Conservation (phyloP, 2,329 filamentous ascomycete species). For the Botrytis fabae region DNA sequence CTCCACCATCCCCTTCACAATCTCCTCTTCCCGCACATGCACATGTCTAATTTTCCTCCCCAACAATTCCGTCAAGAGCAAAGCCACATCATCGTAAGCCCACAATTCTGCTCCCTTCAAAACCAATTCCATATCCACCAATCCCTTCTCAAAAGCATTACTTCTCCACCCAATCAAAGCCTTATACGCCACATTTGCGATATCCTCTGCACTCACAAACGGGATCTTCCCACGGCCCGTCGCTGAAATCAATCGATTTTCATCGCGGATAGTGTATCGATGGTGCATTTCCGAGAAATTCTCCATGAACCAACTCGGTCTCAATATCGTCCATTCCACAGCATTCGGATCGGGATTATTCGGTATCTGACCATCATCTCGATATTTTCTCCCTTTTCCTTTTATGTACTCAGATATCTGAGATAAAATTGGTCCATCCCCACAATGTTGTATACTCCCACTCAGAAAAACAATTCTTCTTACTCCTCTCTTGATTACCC, state of each 20-base stretch:
- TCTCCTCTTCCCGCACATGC: background rate
- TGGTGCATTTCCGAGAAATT: conserved; percentile 46
- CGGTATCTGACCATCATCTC: too few relatives aligned
- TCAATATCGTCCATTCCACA: conserved; percentile 47
- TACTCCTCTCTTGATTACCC: conserved; percentile 43
- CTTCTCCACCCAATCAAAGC: conserved; percentile 4
- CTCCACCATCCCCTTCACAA: conserved; percentile 1
- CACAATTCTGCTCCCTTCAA: conserved; percentile 31
- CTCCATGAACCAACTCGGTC: conserved; percentile 53
- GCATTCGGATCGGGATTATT: conserved; percentile 32
- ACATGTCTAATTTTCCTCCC: background rate
- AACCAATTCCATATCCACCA: background rate
- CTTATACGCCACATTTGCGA: conserved; percentile 2
- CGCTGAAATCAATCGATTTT: conserved; percentile 47
- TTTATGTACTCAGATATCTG: conserved; percentile 45
- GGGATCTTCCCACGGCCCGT: conserved; percentile 35
- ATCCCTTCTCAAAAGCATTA: background rate
- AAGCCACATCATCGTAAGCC: conserved; percentile 28
- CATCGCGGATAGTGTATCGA: conserved; percentile 41
- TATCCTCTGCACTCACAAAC: conserved; percentile 3
- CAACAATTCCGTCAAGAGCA: background rate
- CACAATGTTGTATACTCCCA: conserved; percentile 43
- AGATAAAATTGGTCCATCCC: conserved; percentile 42
- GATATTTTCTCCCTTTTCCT: too few relatives aligned
- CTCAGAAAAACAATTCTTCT: conserved; percentile 50